Conservation (phyloP, 192 early-diverging fungal species). For the Borealophlyctis nickersoniae region DNA sequence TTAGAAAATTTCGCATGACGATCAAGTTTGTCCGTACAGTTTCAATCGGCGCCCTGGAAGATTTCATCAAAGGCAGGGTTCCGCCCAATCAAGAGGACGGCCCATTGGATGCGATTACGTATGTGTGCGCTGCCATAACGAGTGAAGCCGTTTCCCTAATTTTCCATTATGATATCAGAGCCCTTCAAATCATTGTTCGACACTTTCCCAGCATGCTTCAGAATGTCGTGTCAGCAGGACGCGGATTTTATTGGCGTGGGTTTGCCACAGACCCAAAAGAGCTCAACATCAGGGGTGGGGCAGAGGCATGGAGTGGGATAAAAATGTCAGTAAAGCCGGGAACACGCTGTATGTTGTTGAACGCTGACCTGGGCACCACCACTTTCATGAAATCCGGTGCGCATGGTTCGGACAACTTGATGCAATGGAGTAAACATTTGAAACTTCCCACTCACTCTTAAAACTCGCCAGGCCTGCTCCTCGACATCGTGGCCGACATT, state of each 20-base stretch:
- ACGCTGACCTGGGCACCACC: conserved; percentile 32
- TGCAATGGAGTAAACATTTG: not conserved
- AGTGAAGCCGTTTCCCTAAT: not conserved
- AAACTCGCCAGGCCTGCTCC: not conserved
- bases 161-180: conserved; percentile 1
- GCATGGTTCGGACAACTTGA: not conserved
- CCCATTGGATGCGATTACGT: conserved; percentile 24
- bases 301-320: conserved; percentile 34
- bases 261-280: not conserved
- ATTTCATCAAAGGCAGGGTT: conserved; percentile 20
- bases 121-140: not conserved
- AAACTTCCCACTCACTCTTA: not conserved
- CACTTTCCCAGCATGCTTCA: conserved; percentile 10
- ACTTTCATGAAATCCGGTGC: conserved; percentile 28
- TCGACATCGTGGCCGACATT: not conserved
- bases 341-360: conserved; percentile 20
- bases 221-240: conserved; percentile 16
- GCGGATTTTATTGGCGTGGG: not conserved
- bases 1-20: conserved; percentile 19
- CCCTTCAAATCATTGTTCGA: conserved; percentile 18
- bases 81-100: not conserved
- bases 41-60: conserved; percentile 12
- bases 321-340: conserved; percentile 31
- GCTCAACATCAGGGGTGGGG: conserved; percentile 21
- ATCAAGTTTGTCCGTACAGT: conserved; percentile 23